Evolutionary conservation across 2,329 filamentous ascomycete species (phyloP).

Genomic region (Thermothelomyces thermophilus): DNA sequence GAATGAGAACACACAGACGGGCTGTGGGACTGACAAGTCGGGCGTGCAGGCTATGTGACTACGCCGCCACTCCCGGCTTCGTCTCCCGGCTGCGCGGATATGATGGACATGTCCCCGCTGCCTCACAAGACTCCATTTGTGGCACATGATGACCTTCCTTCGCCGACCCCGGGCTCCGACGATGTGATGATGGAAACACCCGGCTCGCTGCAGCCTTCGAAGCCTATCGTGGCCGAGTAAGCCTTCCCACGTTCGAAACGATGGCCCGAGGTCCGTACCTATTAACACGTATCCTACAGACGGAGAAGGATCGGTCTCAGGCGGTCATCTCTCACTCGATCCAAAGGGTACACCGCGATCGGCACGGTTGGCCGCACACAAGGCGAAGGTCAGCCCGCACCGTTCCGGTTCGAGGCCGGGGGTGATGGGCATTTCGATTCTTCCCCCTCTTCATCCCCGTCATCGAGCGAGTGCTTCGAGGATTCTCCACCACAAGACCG

Average conservation of each 20-base stretch:
- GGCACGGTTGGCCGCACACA: constrained; percentile 54
- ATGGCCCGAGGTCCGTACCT: constrained; percentile 16
- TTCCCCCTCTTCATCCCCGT: constrained; percentile 54
- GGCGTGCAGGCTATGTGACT: constrained; percentile 59
- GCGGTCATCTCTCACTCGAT: constrained; percentile 66
- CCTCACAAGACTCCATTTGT: constrained; percentile 75
- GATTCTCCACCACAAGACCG: constrained; percentile 71
- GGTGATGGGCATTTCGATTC: constrained; percentile 31
- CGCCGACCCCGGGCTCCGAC: constrained; percentile 60
- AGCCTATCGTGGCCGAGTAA: constrained; percentile 47
- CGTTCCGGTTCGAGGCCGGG: constrained; percentile 63
- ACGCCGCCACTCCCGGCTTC: constrained; percentile 73
- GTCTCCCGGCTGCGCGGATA: constrained; percentile 68
- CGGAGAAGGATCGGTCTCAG: constrained; percentile 62
- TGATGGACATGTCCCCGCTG: constrained; percentile 90
- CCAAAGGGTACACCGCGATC: constrained; percentile 68
- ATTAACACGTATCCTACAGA: constrained; percentile 36
- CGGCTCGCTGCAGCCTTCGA: constrained; percentile 43
- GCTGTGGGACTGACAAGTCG: constrained; percentile 15
- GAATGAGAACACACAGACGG: neutral
- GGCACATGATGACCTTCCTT: constrained; percentile 60
- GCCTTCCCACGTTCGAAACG: constrained; percentile 28
- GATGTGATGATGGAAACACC: constrained; percentile 53
- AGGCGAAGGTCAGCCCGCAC: constrained; percentile 59
- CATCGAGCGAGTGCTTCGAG: constrained; percentile 73